phyloP scores from a whole-genome alignment of 192 early-diverging fungal species.

The Coemansia sp. region DNA sequence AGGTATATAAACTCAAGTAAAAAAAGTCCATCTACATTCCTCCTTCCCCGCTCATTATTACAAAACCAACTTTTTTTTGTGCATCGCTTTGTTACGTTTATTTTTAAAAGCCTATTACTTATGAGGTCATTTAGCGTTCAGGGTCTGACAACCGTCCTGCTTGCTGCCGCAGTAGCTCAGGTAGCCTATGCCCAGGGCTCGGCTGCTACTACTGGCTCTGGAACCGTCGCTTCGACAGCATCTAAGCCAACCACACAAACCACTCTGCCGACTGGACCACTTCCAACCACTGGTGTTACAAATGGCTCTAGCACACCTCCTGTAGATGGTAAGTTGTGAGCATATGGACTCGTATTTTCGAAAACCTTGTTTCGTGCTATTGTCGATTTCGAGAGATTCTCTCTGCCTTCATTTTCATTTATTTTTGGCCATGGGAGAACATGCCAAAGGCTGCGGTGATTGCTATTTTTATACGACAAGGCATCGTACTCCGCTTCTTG shows the following conservation, averaged over 20 bases:
- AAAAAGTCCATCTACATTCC: background rate
- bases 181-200: background rate
- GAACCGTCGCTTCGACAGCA: background rate
- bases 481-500: too few species aligned
- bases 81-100: background rate
- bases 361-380: background rate
- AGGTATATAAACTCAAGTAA: background rate
- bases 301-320: background rate
- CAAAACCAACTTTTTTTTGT: background rate
- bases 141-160: background rate
- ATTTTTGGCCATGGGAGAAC: background rate
- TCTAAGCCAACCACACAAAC: background rate
- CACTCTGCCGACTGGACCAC: background rate
- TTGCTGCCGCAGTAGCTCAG: conserved; percentile 4
- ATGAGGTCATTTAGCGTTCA: conserved; percentile 11
- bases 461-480: background rate
- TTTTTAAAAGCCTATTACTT: background rate
- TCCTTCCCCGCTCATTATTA: background rate
- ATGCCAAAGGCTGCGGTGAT: conserved; percentile 2
- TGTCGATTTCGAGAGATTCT: background rate
- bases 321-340: background rate
- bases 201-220: background rate
- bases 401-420: background rate
- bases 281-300: background rate
- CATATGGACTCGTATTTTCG: background rate